Evolutionary conservation across 805 yeast genomes (phyloP), one percentile per base, ranked within the genome.

Genomic region (Yamadazyma nakazawae): DNA sequence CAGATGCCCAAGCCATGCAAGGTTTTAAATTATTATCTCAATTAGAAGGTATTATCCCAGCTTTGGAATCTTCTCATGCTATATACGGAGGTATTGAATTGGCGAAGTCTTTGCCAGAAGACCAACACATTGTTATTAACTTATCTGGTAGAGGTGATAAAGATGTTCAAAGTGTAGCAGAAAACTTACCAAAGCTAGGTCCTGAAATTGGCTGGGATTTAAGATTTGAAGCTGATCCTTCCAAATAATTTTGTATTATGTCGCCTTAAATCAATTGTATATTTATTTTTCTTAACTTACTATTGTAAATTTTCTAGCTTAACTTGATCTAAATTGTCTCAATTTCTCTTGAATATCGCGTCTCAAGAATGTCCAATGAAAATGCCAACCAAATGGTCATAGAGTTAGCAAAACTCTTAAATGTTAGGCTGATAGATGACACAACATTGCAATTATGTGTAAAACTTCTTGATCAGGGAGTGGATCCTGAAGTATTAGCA

Each of bases 81-180:
- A 81, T 94, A 45, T 87, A 76, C 62, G 97, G 97, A 57, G 99
- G 91, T 40, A 75, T 88, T 50, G 80, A 90, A 68, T 76, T 88
- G 42, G 99, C 99, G 26, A 71, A 88, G 74, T 84, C 82, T 14
- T 76, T 94, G 85, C 63, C 78, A 19, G 78, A 82, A 54, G 96
- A 86, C 55, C 78, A 90, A 70, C 82, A 89, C 62, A 74, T 94
- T 48, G 84, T 94, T 50, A 85, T 94, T 62, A 90, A 90, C 65
- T 79, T 94, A 47, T 89, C 97, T 43, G 99, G 99, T 60, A 88
- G 99, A 78, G 99, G 99, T 72, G 99, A 94, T 67, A 94, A 94
- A 74, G 99, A 94, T 67, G 99, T 94, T 34, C 97, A 90, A 70
- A 88, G 91, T 65, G 97, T 94, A 45, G 99, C 99, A 40, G 97